These are phyloP conservation scores for Pleurotus pulmonarius DNA, from an alignment of 768 basidiomycete species.

Conservation along the genomic window DNA sequence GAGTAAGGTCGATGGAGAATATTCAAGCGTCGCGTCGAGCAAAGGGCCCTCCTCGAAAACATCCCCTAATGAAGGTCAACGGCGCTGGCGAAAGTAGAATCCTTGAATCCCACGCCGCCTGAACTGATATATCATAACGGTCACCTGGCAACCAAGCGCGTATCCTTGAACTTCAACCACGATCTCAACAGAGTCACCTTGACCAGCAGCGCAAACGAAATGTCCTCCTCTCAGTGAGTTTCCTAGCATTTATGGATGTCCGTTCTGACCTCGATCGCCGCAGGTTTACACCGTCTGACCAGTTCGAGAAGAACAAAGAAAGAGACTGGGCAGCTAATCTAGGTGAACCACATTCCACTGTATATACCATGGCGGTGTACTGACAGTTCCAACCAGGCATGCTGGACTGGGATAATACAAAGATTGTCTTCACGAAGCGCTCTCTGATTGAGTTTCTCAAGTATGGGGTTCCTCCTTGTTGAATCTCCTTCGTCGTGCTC, in stretches of 20 bases:
- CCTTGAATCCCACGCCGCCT: background rate
- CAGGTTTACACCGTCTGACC: slow-evolving; percentile 57
- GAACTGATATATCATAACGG: background rate
- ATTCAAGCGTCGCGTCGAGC: background rate
- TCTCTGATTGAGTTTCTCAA: slow-evolving; percentile 74
- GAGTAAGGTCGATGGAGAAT: background rate
- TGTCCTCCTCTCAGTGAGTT: slow-evolving; percentile 9
- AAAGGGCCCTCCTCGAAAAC: background rate
- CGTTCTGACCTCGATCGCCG: background rate
- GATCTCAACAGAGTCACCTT: background rate
- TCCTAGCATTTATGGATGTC: background rate
- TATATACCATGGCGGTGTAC: background rate
- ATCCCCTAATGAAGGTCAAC: background rate
- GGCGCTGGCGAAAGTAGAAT: background rate
- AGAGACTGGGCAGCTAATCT: slow-evolving; percentile 69
- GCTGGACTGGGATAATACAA: slow-evolving; percentile 78
- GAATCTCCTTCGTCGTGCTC: background rate
- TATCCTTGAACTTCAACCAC: background rate
- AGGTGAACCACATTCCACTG: slow-evolving; percentile 36
- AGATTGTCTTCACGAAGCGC: slow-evolving; percentile 78
- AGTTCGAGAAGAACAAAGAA: slow-evolving; percentile 62
- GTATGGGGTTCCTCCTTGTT: slow-evolving; percentile 30
- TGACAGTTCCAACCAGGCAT: slow-evolving; percentile 42
- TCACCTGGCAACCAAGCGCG: background rate
- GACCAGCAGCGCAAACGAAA: background rate